Percentiles rank a stretch among this genome's conserved stretches.
These are phyloP conservation scores for Scedosporium aurantiacum DNA, from an alignment of 2,329 filamentous ascomycete species.

Conservation along the genomic window DNA sequence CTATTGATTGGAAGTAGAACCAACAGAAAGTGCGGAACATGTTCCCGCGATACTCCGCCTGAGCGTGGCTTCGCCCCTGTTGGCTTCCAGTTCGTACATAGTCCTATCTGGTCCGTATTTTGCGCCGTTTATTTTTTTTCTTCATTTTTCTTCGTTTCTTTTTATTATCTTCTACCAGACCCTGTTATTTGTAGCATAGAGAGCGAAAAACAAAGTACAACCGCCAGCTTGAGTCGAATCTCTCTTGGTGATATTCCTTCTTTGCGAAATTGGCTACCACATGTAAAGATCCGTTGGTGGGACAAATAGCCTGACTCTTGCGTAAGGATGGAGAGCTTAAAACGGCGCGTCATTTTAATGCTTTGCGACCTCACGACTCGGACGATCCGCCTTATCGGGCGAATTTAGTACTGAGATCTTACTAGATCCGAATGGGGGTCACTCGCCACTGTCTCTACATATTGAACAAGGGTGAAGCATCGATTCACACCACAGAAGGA, in stretches of 20 bases:
- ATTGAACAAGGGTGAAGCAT: too few relatives aligned
- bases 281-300: not conserved
- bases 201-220: slow-evolving; percentile 1
- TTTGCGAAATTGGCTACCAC: too few relatives aligned
- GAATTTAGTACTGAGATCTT: not conserved
- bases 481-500: too few relatives aligned
- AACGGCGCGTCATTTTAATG: not conserved
- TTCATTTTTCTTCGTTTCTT: not conserved
- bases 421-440: not conserved
- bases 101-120: not conserved
- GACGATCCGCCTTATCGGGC: not conserved
- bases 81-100: slow-evolving; percentile 4
- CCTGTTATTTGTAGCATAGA: slow-evolving; percentile 1
- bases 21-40: not conserved
- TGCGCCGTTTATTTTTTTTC: not conserved
- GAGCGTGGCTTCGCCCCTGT: not conserved
- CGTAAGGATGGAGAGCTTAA: not conserved
- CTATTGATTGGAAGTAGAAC: not conserved
- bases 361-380: not conserved
- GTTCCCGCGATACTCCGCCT: not conserved
- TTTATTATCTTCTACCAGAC: not conserved
- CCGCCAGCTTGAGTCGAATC: not conserved
- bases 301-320: not conserved
- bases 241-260: too few relatives aligned
- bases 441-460: not conserved